Conservation (phyloP, 163 green algal species). For the Chloromonas sp. region DNA sequence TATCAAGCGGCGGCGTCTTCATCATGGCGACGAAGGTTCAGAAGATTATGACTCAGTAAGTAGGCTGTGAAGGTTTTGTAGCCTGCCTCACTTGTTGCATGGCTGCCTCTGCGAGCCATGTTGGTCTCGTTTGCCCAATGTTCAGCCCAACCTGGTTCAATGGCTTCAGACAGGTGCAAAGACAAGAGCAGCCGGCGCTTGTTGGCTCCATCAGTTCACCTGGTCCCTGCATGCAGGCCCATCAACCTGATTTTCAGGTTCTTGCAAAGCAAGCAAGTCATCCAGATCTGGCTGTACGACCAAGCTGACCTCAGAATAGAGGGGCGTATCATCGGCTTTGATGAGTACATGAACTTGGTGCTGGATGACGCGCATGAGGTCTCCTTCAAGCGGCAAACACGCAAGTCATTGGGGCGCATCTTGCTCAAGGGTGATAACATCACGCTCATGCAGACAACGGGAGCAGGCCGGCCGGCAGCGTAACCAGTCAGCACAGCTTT, state of each 20-base stretch:
- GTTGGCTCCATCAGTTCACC: no score
- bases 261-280: slow-evolving; percentile 89
- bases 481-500: no score
- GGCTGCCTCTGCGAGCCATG: no score
- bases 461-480: background rate
- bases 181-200: no score
- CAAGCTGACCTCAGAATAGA: slow-evolving; percentile 90
- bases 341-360: slow-evolving; percentile 99
- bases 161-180: no score
- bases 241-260: slow-evolving; percentile 99
- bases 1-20: no score
- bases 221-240: slow-evolving; percentile 31
- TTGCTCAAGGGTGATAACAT: slow-evolving; percentile 98
- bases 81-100: no score
- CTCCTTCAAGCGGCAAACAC: slow-evolving; percentile 85
- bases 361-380: slow-evolving; percentile 97
- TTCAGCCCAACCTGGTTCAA: no score
- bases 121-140: no score
- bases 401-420: slow-evolving; percentile 88
- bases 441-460: slow-evolving; percentile 88
- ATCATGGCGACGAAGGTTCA: slow-evolving; percentile 17
- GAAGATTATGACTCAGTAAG: slow-evolving; percentile 23
- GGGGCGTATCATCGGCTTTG: slow-evolving; percentile 93
- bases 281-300: slow-evolving; percentile 97
- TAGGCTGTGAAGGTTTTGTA: background rate